phyloP scores from a whole-genome alignment of 805 yeast species.

The Sugiyamaella smithiae region DNA sequence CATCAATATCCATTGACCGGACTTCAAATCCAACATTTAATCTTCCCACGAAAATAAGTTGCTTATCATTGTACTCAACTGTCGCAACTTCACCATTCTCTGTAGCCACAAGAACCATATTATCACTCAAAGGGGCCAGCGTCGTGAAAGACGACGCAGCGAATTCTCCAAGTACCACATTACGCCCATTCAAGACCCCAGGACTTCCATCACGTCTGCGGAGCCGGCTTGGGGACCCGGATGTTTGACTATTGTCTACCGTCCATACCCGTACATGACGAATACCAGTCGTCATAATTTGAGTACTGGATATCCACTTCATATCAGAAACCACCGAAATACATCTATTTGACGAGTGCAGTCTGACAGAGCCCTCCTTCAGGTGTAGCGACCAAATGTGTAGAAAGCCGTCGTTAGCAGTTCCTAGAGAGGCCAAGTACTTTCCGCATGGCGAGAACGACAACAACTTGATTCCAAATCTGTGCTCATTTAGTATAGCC shows the following conservation, averaged over 20 bases:
- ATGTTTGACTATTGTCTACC: constrained; percentile 24
- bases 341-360: constrained; percentile 58
- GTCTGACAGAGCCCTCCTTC: constrained; percentile 32
- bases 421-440: constrained; percentile 58
- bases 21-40: constrained; percentile 21
- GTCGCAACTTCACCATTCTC: constrained; percentile 30
- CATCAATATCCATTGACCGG: constrained; percentile 24
- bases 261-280: constrained; percentile 65
- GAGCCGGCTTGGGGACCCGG: constrained; percentile 20
- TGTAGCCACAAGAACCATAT: constrained; percentile 27
- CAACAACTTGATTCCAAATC: constrained; percentile 57
- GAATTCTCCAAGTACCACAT: constrained; percentile 51
- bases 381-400: constrained; percentile 53
- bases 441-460: constrained; percentile 58
- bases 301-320: constrained; percentile 50
- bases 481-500: constrained; percentile 57
- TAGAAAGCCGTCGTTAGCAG: constrained; percentile 65
- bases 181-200: constrained; percentile 52
- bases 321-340: constrained; percentile 56
- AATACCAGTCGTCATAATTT: constrained; percentile 56
- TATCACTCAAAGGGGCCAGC: constrained; percentile 35
- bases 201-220: not conserved
- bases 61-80: constrained; percentile 13
- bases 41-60: constrained; percentile 18
- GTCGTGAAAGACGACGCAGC: constrained; percentile 51